Evolutionary conservation across 2,329 filamentous ascomycete species (phyloP), one percentile per base, ranked within the genome.

Genomic region (Aspergillus bombycis): DNA sequence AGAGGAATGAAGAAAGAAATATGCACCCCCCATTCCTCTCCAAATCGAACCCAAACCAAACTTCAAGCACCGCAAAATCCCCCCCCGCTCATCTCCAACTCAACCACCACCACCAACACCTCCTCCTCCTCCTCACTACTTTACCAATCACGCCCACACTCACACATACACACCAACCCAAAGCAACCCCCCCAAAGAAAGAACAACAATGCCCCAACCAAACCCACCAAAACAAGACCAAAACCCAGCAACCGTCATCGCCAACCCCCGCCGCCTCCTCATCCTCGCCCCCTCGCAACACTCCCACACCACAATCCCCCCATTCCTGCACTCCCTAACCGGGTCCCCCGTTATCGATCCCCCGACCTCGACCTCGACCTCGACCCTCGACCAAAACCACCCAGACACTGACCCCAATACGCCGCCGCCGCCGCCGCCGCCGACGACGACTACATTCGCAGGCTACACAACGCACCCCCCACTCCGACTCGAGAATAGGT

Each of bases 401-500:
- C 38, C 34, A 36, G 34, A 36, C 16, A 16, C 34, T 16, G 34
- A 36, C 16, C 16, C 34, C 34, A 14, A 16, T 36, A 16, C 34
- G 1, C 16, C 10, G 4, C 11, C 32, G 9, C 16, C 10, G 4
- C 11, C 32, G 9, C 10, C 32, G 4, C 3, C 32, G 12, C 12
- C 38, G 38, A 41, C 38, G 16, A 41, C 16, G 61, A 66, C 23
- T 54, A 34, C 34, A 68, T 82, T 82, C 67, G 78, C 80, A 12
- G 81, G 81, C 21, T 82, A 82, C 65, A 82, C 80, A 11, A 79
- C 78, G 0, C 80, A 82, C 64, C 70, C 77, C 2, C 80, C 80
- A 7, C 71, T 82, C 34, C 70, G 63, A 7, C 68, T 83, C 54
- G 54, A 70, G 54, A 82, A 79, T 48, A 79, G 77, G 67, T 83